phyloP scores from a whole-genome alignment of 805 yeast species.

The Metschnikowia kofuensis region DNA sequence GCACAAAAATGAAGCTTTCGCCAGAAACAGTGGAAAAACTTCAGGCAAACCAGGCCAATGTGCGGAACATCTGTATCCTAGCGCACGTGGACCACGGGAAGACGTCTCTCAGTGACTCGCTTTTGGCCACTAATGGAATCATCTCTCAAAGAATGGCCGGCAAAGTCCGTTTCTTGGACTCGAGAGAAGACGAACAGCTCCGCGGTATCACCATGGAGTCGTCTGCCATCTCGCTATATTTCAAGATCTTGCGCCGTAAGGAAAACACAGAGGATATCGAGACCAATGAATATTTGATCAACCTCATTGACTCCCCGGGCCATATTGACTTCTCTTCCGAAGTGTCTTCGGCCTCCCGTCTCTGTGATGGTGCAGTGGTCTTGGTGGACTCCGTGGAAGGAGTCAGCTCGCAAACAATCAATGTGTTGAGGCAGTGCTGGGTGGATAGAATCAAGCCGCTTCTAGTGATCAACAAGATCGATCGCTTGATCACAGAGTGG shows the following conservation, averaged over 20 bases:
- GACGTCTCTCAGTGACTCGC: slow-evolving; percentile 88
- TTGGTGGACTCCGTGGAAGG: slow-evolving; percentile 97
- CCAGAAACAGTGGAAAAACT: slow-evolving; percentile 61
- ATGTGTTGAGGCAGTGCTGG: slow-evolving; percentile 95
- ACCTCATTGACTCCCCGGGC: slow-evolving; percentile 98
- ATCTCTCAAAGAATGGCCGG: slow-evolving; percentile 95
- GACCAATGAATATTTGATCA: slow-evolving; percentile 77
- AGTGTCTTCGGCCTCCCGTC: slow-evolving; percentile 91
- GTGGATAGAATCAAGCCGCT: slow-evolving; percentile 85
- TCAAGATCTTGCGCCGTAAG: slow-evolving; percentile 54
- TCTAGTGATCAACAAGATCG: slow-evolving; percentile 87
- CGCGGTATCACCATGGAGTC: slow-evolving; percentile 98
- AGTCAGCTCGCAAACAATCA: slow-evolving; percentile 95
- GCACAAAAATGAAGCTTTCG: slow-evolving; percentile 48
- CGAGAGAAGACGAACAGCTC: slow-evolving; percentile 92
- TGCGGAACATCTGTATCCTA: slow-evolving; percentile 88
- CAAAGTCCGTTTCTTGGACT: slow-evolving; percentile 85
- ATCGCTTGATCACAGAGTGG: slow-evolving; percentile 78
- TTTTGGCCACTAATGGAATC: slow-evolving; percentile 93
- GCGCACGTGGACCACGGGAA: slow-evolving; percentile 99
- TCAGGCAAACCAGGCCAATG: slow-evolving; percentile 65
- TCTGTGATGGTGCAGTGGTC: slow-evolving; percentile 96
- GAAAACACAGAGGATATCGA: slow-evolving; percentile 32
- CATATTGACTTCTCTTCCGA: slow-evolving; percentile 96
- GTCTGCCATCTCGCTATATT: slow-evolving; percentile 90